Conservation (phyloP, 129 eudicot genomes). For the Daucus carota region DNA sequence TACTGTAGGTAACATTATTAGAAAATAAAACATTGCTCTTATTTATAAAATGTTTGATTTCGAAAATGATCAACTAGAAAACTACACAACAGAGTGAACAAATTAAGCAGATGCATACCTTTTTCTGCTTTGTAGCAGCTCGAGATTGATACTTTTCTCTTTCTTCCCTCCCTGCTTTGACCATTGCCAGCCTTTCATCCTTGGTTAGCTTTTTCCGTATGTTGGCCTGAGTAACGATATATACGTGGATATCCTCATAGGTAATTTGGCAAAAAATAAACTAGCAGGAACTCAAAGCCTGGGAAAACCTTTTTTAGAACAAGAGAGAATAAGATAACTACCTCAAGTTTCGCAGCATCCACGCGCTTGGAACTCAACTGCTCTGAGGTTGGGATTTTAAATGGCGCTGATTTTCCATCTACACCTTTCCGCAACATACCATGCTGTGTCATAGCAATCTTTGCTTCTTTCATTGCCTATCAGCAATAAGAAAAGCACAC, state of each 20-base stretch:
- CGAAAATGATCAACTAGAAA: background rate
- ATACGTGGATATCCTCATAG: background rate
- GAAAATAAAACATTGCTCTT: background rate
- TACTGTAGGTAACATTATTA: background rate
- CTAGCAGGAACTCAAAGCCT: background rate
- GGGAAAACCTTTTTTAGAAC: background rate
- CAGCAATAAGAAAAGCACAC: background rate
- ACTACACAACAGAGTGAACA: background rate
- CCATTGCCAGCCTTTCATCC: constrained; percentile 63
- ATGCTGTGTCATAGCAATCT: constrained; percentile 47
- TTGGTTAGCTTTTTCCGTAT: constrained; percentile 66
- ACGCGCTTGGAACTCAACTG: constrained; percentile 73
- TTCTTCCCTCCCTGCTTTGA: constrained; percentile 81
- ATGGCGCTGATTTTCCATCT: constrained; percentile 37
- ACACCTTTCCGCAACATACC: constrained; percentile 50
- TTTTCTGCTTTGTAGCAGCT: constrained; percentile 68
- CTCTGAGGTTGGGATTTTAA: constrained; percentile 73
- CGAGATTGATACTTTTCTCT: constrained; percentile 55
- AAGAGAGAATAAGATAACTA: constrained; percentile 20
- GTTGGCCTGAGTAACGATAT: constrained; percentile 40
- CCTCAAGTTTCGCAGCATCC: constrained; percentile 68
- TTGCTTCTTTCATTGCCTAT: constrained; percentile 81
- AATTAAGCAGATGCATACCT: constrained; percentile 34
- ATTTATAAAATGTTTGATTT: background rate
- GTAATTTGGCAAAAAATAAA: background rate